phyloP scores from a whole-genome alignment of 208 protist species.

The Trichomonas vaginalis region DNA sequence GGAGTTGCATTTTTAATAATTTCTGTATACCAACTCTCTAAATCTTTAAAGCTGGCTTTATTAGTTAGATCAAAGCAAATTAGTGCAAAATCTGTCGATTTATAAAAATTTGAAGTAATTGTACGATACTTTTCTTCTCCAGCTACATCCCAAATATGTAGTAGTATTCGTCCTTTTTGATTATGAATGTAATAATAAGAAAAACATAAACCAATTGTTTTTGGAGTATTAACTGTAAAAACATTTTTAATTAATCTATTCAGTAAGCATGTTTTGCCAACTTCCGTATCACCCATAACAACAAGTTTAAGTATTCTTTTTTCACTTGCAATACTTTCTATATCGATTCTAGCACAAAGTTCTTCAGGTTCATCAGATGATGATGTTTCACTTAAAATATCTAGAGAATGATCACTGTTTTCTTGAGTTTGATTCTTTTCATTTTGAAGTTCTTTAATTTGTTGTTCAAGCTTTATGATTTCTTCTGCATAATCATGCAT shows the following conservation, averaged over 20 bases:
- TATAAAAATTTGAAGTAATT: neutral
- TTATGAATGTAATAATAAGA: neutral
- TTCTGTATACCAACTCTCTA: neutral
- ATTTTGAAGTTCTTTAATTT: too few relatives aligned
- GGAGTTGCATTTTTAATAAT: neutral
- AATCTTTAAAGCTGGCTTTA: neutral
- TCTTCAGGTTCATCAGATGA: too few relatives aligned
- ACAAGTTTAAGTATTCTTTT: too few relatives aligned
- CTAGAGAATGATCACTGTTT: too few relatives aligned
- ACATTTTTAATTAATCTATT: neutral
- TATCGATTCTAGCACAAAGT: too few relatives aligned
- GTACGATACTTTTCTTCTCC: neutral
- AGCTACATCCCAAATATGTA: constrained; percentile 2
- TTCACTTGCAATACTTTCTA: too few relatives aligned
- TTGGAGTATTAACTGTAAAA: neutral
- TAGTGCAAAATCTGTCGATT: neutral
- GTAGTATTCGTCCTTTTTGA: neutral
- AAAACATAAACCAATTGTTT: neutral
- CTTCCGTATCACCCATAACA: neutral
- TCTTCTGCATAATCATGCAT: too few relatives aligned
- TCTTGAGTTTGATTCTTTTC: too few relatives aligned
- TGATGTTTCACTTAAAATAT: too few relatives aligned
- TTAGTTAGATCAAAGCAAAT: neutral
- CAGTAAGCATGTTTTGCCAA: neutral
- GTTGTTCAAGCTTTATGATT: too few relatives aligned